Evolutionary conservation across 352 stramenopile genomes (phyloP), one percentile per base, ranked within the genome.

Genomic region (Phytophthora vignae): DNA sequence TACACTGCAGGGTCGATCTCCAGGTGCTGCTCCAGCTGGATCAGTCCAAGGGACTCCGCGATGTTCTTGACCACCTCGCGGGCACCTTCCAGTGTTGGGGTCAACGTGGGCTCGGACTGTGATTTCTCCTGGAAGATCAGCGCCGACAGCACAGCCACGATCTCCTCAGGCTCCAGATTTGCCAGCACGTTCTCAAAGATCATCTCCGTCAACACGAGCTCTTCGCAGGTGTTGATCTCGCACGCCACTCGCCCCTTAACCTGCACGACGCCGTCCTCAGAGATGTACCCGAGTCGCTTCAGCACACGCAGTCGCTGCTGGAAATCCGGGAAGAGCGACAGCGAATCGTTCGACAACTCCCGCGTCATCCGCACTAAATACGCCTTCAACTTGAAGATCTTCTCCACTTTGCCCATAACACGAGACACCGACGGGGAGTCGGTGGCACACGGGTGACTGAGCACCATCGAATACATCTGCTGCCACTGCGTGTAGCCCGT

Each of bases 131-230:
- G 96, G 77, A 99, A 99, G 38, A 99, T 97, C 0, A 99, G 77
- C 40, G 95, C 93, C 62, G 94, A 99, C 4, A 99, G 85, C 60
- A 99, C 88, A 15, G 96, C 97, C 10, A 98, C 98, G 57, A 99
- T 98, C 83, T 99, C 98, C 61, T 98, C 94, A 4, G 98, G 97
- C 67, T 99, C 93, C 8, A 99, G 81, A 17, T 95, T 92, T 36
- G 97, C 97, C 25, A 99, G 75, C 22, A 99, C 91, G 56, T 99
- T 99, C 74, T 99, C 96, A 74, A 99, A 99, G 36, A 99, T 97
- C 88, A 99, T 98, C 81, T 99, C 98, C 0, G 98, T 99, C 17
- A 99, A 83, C 64, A 99, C 93, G 10, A 99, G 82, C 63, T 99
- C 97, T 66, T 99, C 96, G 67, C 96, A 99, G 3, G 96, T 99